phyloP scores from a whole-genome alignment of 306 rosid species.

The Begonia fuchsioides region DNA sequence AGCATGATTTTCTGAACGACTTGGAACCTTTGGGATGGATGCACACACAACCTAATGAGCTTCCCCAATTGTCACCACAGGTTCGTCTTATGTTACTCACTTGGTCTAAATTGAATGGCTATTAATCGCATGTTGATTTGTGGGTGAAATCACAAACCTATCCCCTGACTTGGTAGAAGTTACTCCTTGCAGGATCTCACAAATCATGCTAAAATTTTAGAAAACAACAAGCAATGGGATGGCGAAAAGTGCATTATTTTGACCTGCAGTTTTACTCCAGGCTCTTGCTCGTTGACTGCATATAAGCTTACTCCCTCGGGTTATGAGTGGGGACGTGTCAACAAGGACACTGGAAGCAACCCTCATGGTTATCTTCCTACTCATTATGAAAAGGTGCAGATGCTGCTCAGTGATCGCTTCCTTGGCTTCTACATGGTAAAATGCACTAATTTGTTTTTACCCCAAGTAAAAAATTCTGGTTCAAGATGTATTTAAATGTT shows the following conservation, averaged over 20 bases:
- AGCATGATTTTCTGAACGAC: conserved; percentile 90
- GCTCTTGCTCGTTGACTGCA: conserved; percentile 93
- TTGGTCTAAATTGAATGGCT: no score
- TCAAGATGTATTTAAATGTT: no score
- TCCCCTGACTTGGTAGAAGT: background rate
- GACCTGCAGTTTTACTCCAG: conserved; percentile 99
- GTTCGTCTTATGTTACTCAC: conserved; percentile 13
- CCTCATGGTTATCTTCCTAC: conserved; percentile 98
- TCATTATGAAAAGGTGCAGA: conserved; percentile 97
- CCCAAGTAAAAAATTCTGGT: no score
- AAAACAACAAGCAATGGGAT: conserved; percentile 97
- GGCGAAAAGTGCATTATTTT: conserved; percentile 87
- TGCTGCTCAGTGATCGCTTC: conserved; percentile 99
- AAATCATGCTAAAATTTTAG: conserved; percentile 79
- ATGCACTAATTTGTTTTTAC: background rate
- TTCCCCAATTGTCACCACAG: conserved; percentile 97
- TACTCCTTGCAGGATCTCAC: conserved; percentile 73
- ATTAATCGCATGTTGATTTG: no score
- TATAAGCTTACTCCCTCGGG: conserved; percentile 95
- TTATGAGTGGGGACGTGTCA: conserved; percentile 95
- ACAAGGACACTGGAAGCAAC: conserved; percentile 92
- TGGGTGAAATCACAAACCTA: no score
- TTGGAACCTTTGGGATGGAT: conserved; percentile 99
- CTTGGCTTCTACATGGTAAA: conserved; percentile 96
- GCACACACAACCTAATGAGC: conserved; percentile 99